Evolutionary conservation across 2,329 filamentous ascomycete species (phyloP).

Genomic region (Knufia fluminis): DNA sequence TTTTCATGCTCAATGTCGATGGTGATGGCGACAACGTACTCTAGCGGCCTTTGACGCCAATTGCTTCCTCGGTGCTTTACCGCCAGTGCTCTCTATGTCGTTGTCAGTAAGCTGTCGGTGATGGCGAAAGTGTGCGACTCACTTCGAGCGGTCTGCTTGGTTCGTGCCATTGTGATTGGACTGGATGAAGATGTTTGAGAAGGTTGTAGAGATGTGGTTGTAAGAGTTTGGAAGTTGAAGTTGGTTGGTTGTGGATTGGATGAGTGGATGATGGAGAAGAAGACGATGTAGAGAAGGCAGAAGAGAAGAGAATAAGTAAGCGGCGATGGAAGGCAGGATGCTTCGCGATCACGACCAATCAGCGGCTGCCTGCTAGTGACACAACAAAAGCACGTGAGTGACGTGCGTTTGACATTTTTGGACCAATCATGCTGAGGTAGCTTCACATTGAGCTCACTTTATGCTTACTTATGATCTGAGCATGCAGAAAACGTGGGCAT

Average conservation of each 20-base stretch:
- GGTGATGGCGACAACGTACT: not conserved
- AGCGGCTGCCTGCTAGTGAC: not conserved
- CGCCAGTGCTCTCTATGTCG: no score
- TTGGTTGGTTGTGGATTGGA: constrained; percentile 12
- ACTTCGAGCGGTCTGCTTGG: constrained; percentile 44
- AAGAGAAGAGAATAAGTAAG: constrained; percentile 18
- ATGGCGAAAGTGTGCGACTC: not conserved
- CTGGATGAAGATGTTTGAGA: constrained; percentile 16
- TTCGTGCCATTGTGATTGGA: constrained; percentile 38
- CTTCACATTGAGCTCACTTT: no score
- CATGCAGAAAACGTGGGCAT: constrained; percentile 11
- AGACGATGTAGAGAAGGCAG: constrained; percentile 20
- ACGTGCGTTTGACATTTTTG: not conserved
- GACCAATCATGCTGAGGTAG: not conserved
- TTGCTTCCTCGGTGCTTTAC: constrained; percentile 73
- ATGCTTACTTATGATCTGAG: not conserved
- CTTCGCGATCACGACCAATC: constrained; percentile 13
- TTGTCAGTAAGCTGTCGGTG: no score
- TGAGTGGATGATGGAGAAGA: constrained; percentile 24
- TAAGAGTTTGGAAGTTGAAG: not conserved
- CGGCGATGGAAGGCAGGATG: constrained; percentile 13
- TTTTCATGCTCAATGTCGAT: not conserved
- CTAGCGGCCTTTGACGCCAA: constrained; percentile 86
- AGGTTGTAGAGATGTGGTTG: constrained; percentile 15
- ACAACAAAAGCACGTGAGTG: not conserved